Percentiles rank a stretch among this genome's conserved stretches.
These are phyloP conservation scores for Plasmodium sp. DNA, from an alignment of 169 alveolate genomes.

Conservation along the genomic window DNA sequence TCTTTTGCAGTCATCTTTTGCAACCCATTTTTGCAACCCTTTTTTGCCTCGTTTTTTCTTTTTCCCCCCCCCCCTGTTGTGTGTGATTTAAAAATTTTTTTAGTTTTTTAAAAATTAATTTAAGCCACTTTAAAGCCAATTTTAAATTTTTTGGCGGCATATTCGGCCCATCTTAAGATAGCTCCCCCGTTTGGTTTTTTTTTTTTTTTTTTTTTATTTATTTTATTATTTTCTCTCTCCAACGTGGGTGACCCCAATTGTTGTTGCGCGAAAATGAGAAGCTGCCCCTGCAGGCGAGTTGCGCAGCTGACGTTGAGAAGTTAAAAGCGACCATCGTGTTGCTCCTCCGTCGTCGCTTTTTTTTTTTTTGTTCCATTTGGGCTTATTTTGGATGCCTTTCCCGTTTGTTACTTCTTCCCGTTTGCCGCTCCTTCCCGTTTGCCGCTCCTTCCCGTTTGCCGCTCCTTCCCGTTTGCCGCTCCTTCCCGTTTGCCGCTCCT, in stretches of 20 bases:
- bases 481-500: neutral
- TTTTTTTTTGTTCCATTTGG: neutral
- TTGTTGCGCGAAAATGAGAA: neutral
- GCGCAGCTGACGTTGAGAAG: neutral
- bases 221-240: neutral
- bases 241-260: neutral
- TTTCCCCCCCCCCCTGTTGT: neutral
- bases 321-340: neutral
- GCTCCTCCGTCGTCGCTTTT: neutral
- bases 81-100: slow-evolving; percentile 42
- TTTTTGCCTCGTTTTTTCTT: neutral
- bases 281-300: neutral
- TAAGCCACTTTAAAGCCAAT: neutral
- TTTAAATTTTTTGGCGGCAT: neutral
- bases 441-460: neutral
- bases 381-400: neutral
- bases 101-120: slow-evolving; percentile 46
- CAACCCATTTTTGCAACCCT: neutral
- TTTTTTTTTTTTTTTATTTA: neutral
- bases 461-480: neutral
- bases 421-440: neutral
- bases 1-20: too few species aligned
- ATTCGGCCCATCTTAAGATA: neutral
- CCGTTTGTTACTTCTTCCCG: neutral
- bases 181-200: neutral